Percentiles rank a stretch among this genome's conserved stretches.
Conservation (phyloP, 2,329 filamentous ascomycete genomes). For the Pyrenophora tritici-repentis region DNA sequence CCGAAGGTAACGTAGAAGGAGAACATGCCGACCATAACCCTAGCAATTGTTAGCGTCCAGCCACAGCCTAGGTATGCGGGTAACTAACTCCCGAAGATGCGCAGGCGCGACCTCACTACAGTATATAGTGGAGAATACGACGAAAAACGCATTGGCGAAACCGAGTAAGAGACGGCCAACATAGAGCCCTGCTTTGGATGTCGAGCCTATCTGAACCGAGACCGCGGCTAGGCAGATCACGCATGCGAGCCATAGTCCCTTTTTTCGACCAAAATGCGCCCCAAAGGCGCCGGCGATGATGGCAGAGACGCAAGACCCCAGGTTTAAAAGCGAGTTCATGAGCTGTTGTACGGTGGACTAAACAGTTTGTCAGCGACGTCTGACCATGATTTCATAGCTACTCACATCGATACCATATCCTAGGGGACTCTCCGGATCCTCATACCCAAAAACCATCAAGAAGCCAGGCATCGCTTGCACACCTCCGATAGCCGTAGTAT, state of each 20-base stretch:
- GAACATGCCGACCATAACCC: constrained; percentile 52
- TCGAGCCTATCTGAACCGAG: constrained; percentile 28
- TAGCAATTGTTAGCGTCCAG: constrained; percentile 39
- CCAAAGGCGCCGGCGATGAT: constrained; percentile 56
- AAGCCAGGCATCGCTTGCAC: constrained; percentile 53
- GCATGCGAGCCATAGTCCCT: constrained; percentile 56
- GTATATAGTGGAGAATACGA: constrained; percentile 60
- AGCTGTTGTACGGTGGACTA: constrained; percentile 58
- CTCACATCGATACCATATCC: constrained; percentile 52
- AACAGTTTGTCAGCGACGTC: neutral
- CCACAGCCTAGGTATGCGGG: neutral
- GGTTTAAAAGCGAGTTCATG: constrained; percentile 58
- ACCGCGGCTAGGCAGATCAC: constrained; percentile 51
- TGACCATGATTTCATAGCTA: neutral
- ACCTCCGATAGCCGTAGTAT: constrained; percentile 53
- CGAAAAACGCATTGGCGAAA: constrained; percentile 51
- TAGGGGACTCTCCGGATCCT: constrained; percentile 43
- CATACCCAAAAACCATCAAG: constrained; percentile 57
- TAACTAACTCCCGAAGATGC: constrained; percentile 36
- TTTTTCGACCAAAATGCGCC: constrained; percentile 53
- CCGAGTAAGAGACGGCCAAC: constrained; percentile 50
- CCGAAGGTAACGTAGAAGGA: constrained; percentile 58
- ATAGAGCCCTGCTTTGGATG: constrained; percentile 40
- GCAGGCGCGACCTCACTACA: constrained; percentile 50
- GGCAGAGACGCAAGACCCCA: constrained; percentile 58